These are phyloP conservation scores for Xylaria venustula DNA, from an alignment of 495 filamentous ascomycete species.

Conservation along the genomic window DNA sequence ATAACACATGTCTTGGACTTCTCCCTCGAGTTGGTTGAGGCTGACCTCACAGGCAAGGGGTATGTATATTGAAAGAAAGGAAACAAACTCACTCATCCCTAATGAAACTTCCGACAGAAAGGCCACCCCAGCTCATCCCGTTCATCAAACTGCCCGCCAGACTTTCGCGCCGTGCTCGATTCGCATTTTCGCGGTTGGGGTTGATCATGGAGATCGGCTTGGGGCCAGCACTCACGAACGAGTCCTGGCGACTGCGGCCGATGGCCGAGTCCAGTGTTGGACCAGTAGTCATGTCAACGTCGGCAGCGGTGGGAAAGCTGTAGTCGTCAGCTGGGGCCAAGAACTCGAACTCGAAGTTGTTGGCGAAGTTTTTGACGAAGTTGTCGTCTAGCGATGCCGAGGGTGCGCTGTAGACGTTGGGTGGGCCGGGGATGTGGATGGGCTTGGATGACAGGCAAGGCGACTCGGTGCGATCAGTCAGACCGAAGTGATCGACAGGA, in stretches of 20 bases:
- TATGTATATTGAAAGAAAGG: not conserved
- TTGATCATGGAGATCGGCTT: slow-evolving; percentile 84
- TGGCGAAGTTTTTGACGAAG: too few species aligned
- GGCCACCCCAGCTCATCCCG: slow-evolving; percentile 97
- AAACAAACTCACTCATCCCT: slow-evolving; percentile 84
- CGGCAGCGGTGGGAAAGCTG: slow-evolving; percentile 24
- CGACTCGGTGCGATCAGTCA: slow-evolving; percentile 26
- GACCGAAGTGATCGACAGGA: slow-evolving; percentile 34
- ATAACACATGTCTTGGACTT: slow-evolving; percentile 2
- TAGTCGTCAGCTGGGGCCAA: slow-evolving; percentile 14
- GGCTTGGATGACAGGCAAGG: slow-evolving; percentile 30
- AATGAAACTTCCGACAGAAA: slow-evolving; percentile 95
- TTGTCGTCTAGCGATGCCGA: slow-evolving; percentile 32
- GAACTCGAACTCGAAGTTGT: slow-evolving; percentile 13
- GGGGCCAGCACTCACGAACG: slow-evolving; percentile 73
- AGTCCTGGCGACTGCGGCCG: slow-evolving; percentile 64
- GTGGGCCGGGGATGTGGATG: slow-evolving; percentile 24
- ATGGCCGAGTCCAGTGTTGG: slow-evolving; percentile 55
- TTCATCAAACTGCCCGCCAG: slow-evolving; percentile 82
- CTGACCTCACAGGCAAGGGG: not conserved
- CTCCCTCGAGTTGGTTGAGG: not conserved
- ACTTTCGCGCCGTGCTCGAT: slow-evolving; percentile 73
- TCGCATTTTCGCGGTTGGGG: slow-evolving; percentile 66
- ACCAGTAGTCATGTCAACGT: slow-evolving; percentile 58
- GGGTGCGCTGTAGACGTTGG: slow-evolving; percentile 20